These are phyloP conservation scores for Bolboschoenoplectus hybrid DNA, from an alignment of 202 grass and related monocot genomes.

Conservation along the genomic window DNA sequence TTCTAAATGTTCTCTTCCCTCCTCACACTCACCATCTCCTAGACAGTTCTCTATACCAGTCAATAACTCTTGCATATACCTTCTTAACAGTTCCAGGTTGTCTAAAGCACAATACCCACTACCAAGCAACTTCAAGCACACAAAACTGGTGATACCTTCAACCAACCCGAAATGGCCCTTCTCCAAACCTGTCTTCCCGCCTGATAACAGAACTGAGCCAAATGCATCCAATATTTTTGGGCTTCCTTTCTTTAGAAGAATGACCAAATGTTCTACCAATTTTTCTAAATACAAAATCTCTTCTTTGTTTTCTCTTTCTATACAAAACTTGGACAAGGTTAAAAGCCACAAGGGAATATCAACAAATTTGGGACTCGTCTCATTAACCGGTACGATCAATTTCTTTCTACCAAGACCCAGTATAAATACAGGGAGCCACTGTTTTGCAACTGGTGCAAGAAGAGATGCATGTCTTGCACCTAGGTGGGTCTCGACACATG, in stretches of 20 bases:
- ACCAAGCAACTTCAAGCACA: constrained; percentile 66
- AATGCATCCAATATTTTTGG: constrained; percentile 63
- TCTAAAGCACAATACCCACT: constrained; percentile 25
- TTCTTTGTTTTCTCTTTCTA: constrained; percentile 46
- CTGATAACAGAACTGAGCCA: constrained; percentile 51
- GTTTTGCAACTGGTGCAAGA: constrained; percentile 58
- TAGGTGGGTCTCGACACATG: constrained; percentile 53
- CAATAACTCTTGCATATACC: constrained; percentile 53
- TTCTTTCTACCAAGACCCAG: constrained; percentile 65
- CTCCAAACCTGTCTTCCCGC: constrained; percentile 41
- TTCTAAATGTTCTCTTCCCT: constrained; percentile 58
- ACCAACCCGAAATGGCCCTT: constrained; percentile 50
- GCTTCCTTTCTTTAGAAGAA: constrained; percentile 78
- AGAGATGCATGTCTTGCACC: constrained; percentile 55
- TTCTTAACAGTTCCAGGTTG: constrained; percentile 50
- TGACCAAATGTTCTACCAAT: constrained; percentile 59
- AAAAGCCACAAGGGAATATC: constrained; percentile 71
- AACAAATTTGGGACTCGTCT: constrained; percentile 36
- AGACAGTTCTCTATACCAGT: constrained; percentile 49
- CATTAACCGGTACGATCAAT: constrained; percentile 47
- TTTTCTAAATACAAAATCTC: constrained; percentile 49
- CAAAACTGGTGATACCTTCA: constrained; percentile 60
- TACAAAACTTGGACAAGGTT: constrained; percentile 56
- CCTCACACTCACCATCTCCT: constrained; percentile 40
- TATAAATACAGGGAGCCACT: constrained; percentile 81